Base-by-base conservation (phyloP, 2,329 filamentous ascomycete genomes). In the Fusarium oxysporum region DNA sequence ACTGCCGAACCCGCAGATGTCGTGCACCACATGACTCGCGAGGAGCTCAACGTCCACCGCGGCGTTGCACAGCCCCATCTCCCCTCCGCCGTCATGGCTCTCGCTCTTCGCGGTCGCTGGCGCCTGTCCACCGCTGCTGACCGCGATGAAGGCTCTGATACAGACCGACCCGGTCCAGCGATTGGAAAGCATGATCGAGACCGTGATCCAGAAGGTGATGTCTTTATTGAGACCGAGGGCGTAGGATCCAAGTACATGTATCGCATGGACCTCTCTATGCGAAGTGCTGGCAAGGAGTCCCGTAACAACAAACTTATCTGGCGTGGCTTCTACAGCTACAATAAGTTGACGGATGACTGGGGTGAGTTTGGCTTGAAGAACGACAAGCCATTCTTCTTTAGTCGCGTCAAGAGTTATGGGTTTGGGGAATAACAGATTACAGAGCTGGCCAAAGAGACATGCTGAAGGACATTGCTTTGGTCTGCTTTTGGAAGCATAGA, bases 291-390 rank as follows among this genome's bases (percentile, higher is more conserved):
- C 17, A 88, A 87, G 71, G 88, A 87, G 1, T 85, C 91, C 0
- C 90, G 91, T 79, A 97, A 97, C 78, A 98, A 96, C 70, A 97
- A 97, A 82, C 83, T 99, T 56, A 84, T 86, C 1, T 99, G 96
- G 96, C 92, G 92, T 77, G 92, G 93, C 2, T 98, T 95, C 80
- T 97, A 94, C 90, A 96, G 92, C 83, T 96, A 97, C 80, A 97
- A 98, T 80, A 89, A 89, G 75, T 82, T 97, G 78, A 97, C 94
- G 12, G 95, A 97, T 80, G 95, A 98, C 82, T 96, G 93, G 93
- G 93, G 87, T 8, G 92, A 93, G 82, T 98, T 98, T 82, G 81
- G 83, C 19, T 81, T 91, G 43, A 88, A 87, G 80, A 89, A 92
- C 73, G 86, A 91, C 63, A 91, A 90, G 80, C 86, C 90, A 1